Conservation (phyloP, 768 basidiomycete genomes). For the Suillus paluster region DNA sequence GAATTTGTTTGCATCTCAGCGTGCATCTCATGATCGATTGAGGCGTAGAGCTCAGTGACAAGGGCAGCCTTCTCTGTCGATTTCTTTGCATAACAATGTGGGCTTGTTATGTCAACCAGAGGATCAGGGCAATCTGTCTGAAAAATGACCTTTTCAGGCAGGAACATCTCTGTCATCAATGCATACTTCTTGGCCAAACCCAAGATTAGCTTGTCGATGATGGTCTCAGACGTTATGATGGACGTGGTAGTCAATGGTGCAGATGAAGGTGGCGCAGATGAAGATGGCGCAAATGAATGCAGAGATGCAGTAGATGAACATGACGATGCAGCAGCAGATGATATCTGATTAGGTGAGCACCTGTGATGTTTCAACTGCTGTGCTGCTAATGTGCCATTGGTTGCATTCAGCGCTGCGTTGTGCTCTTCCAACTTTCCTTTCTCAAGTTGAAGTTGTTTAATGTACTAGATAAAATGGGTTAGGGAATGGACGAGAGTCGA, state of each 20-base stretch:
- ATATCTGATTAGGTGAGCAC: not conserved
- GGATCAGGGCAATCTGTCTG: not conserved
- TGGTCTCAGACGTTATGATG: not conserved
- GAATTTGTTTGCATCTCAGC: not conserved
- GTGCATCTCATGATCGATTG: not conserved
- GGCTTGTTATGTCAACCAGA: not conserved
- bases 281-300: not conserved
- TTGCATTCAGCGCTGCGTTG: not conserved
- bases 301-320: not conserved
- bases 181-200: not conserved
- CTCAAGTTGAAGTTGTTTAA: not conserved
- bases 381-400: not conserved
- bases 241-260: not conserved
- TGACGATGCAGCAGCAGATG: not conserved
- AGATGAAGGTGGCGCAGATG: not conserved
- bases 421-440: not conserved
- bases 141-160: not conserved
- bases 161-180: constrained; percentile 1
- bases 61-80: not conserved
- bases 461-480: not conserved
- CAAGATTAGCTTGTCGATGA: not conserved
- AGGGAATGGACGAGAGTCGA: not conserved
- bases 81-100: not conserved
- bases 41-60: not conserved
- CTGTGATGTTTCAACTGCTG: not conserved